Base-by-base conservation (phyloP, 257 asterid species). In the Solanum stenotomum region DNA sequence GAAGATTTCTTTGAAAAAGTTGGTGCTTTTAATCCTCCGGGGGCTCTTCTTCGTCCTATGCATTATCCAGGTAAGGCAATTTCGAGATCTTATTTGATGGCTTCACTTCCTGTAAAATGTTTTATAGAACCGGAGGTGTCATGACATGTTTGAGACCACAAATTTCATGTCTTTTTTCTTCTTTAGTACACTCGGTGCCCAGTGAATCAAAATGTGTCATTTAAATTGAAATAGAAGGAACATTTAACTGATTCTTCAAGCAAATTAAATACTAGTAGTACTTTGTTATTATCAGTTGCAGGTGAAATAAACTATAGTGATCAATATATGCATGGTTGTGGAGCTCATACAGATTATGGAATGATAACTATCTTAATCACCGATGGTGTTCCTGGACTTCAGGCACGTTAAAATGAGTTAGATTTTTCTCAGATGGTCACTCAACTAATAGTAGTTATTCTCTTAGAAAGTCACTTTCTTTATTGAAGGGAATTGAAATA, bases 261-360 rank as follows among this genome's bases (percentile, higher is more conserved):
- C 20, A 35, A 75, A 75, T 35, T 31, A 70, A 31, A 63, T 22
- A 56, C 52, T 44, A 1, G 56, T 46, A 44, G 25, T 23, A 10
- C 31, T n/a, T 33, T 72, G 14, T 16, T 72, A 20, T 35, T 37
- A 38, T n/a, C 56, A 79, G 67, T 27, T 16, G 38, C 85, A 92
- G 95, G 93, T 33, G 89, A 89, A 7, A 6, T 90, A 33, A 91
- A 88, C 82, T 63, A 68, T 81, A 83, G 82, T 52, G 88, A 84
- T 89, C 89, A 90, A 86, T 89, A 89, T 85, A 88, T 88, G 72
- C 91, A 82, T 77, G 94, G 96, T 84, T 93, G 94, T 85, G 93
- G 94, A 71, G 94, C 95, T 87, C 96, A 94, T 92, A 93, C 95
- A 72, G 96, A 94, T 90, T 94, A 89, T 90, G 96, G 95, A 85